Conservation (phyloP, 106 monocot species). For the Dioscorea dumetorum region DNA sequence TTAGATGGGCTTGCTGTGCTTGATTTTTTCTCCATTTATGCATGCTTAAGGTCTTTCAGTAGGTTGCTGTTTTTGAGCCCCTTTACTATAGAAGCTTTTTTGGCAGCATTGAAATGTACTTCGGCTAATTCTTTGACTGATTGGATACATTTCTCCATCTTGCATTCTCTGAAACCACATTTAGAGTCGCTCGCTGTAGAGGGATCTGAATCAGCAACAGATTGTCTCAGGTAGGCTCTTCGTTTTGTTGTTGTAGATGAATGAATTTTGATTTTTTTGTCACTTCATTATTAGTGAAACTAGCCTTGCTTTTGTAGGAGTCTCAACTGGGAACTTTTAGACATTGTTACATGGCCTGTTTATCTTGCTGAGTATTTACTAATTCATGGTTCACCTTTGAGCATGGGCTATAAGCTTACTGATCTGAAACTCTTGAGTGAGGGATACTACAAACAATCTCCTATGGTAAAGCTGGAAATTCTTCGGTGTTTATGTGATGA, state of each 20-base stretch:
- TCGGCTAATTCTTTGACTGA: slow-evolving; percentile 67
- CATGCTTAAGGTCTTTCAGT: slow-evolving; percentile 79
- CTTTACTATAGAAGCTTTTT: slow-evolving; percentile 64
- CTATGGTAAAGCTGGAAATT: slow-evolving; percentile 70
- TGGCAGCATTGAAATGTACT: slow-evolving; percentile 49
- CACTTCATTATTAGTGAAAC: not conserved
- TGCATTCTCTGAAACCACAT: slow-evolving; percentile 67
- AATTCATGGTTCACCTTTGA: slow-evolving; percentile 32
- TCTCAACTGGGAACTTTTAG: slow-evolving; percentile 86
- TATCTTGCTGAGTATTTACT: slow-evolving; percentile 73
- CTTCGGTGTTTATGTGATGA: slow-evolving; percentile 83
- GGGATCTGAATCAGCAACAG: slow-evolving; percentile 55
- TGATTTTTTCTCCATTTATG: slow-evolving; percentile 83
- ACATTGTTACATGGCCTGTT: slow-evolving; percentile 82
- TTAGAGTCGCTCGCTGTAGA: slow-evolving; percentile 58
- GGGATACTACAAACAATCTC: slow-evolving; percentile 79
- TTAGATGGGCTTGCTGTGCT: slow-evolving; percentile 58
- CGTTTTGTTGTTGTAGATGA: not conserved
- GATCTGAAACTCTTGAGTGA: slow-evolving; percentile 45
- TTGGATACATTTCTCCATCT: slow-evolving; percentile 75
- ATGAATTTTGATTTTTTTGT: not conserved
- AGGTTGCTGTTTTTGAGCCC: slow-evolving; percentile 77
- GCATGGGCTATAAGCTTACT: slow-evolving; percentile 37
- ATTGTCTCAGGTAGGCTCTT: slow-evolving; percentile 68
- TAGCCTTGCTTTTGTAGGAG: slow-evolving; percentile 30